These are phyloP conservation scores for Pyrus betulifolia DNA, from an alignment of 306 rosid species.

Conservation along the genomic window DNA sequence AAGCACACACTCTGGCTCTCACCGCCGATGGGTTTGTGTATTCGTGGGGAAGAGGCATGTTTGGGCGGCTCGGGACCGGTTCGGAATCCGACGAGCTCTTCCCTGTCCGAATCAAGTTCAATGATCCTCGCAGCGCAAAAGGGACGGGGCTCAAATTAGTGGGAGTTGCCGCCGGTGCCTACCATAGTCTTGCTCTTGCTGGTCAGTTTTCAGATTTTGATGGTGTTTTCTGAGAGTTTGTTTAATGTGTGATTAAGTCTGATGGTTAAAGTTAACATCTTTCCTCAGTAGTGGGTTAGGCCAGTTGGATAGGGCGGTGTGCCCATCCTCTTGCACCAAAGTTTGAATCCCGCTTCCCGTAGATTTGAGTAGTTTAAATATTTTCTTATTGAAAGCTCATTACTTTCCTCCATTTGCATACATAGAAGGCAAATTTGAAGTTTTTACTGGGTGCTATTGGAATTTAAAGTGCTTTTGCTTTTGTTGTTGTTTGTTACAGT, in stretches of 20 bases:
- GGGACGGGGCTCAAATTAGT: slow-evolving; percentile 33
- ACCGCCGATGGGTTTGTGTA: slow-evolving; percentile 66
- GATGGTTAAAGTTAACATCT: neutral
- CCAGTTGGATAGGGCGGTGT: too few relatives aligned
- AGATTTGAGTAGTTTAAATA: neutral
- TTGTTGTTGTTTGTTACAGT: neutral
- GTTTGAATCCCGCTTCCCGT: neutral
- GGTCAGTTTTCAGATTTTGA: slow-evolving; percentile 27
- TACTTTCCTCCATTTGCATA: neutral
- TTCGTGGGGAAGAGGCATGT: slow-evolving; percentile 93
- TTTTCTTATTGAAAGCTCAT: neutral
- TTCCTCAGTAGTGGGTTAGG: neutral
- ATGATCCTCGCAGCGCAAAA: slow-evolving; percentile 11
- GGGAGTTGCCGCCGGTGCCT: slow-evolving; percentile 82
- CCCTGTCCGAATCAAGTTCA: slow-evolving; percentile 54
- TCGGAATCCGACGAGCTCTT: slow-evolving; percentile 49
- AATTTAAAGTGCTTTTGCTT: too few relatives aligned
- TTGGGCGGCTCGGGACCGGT: slow-evolving; percentile 78
- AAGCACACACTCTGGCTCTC: slow-evolving; percentile 52
- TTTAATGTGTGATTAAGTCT: neutral
- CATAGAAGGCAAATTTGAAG: neutral
- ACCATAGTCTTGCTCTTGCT: slow-evolving; percentile 83
- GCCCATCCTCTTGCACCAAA: neutral
- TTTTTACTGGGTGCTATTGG: neutral
- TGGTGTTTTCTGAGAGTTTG: neutral